Conservation (phyloP, 2,329 filamentous ascomycete genomes). For the Aspergillus bombycis region DNA sequence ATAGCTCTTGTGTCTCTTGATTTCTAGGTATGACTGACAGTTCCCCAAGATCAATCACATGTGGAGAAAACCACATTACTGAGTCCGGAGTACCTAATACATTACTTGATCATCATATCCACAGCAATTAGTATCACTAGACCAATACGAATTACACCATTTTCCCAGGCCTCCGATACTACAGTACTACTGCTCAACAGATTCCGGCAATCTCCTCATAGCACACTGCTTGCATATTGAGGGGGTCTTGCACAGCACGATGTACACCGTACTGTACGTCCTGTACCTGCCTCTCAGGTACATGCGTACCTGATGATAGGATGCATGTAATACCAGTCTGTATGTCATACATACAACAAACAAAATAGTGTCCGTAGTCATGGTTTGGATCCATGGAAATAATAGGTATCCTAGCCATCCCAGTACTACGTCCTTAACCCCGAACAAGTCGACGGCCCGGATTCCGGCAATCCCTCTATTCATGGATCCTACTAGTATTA, state of each 20-base stretch:
- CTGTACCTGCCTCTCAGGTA: no score
- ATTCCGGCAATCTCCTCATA: not conserved
- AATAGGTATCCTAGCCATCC: not conserved
- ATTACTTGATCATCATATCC: not conserved
- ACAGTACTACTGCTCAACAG: not conserved
- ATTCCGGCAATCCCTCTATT: slow-evolving; percentile 28
- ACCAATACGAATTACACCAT: not conserved
- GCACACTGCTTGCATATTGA: not conserved
- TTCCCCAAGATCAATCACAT: not conserved
- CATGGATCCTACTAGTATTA: slow-evolving; percentile 9
- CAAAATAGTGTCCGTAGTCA: not conserved
- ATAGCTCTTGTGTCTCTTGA: not conserved
- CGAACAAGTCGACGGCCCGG: not conserved
- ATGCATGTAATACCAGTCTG: no score
- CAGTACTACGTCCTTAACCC: no score
- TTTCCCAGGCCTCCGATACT: not conserved
- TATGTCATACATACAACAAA: not conserved
- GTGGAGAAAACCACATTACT: not conserved
- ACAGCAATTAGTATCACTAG: not conserved
- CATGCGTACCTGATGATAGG: no score
- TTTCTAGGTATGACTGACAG: not conserved
- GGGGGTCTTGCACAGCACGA: not conserved
- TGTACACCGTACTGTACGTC: not conserved
- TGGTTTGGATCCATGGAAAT: not conserved
- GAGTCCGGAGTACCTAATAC: not conserved